A percentile compares a stretch with the other conserved stretches of the same genome.
Evolutionary conservation across 257 asterid genomes (phyloP).

Genomic region (Coffea canephora): DNA sequence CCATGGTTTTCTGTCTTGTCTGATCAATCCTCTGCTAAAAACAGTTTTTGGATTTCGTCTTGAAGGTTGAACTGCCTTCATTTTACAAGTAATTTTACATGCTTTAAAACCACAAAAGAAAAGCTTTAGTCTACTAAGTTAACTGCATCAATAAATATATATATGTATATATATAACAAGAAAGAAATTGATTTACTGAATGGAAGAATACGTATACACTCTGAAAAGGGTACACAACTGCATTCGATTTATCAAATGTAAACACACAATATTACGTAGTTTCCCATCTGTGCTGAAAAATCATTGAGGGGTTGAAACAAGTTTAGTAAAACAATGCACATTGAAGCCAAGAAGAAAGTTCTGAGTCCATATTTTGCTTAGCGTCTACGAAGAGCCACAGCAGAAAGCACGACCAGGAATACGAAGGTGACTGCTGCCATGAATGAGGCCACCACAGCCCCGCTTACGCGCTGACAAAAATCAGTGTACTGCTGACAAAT

Average conservation of each 20-base stretch:
- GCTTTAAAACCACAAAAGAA: not conserved
- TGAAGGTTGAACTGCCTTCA: no score
- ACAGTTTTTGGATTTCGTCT: no score
- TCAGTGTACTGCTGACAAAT: conserved; percentile 70
- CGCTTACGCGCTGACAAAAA: conserved; percentile 75
- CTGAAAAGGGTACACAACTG: not conserved
- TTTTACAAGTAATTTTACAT: not conserved
- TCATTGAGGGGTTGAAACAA: not conserved
- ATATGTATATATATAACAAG: not conserved
- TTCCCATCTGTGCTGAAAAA: not conserved
- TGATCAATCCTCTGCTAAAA: no score
- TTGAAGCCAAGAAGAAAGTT: not conserved
- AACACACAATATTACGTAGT: not conserved
- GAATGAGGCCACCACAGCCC: conserved; percentile 87
- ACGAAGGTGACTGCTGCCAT: conserved; percentile 52
- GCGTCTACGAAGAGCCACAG: conserved; percentile 56
- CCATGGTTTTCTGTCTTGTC: no score
- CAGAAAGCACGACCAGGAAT: conserved; percentile 63
- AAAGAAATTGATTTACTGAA: not conserved
- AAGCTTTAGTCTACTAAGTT: not conserved
- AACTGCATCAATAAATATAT: not conserved
- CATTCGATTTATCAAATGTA: not conserved
- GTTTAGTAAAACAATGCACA: not conserved
- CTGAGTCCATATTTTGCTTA: conserved; percentile 8
- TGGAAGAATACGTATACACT: not conserved